phyloP scores from a whole-genome alignment of 2,329 filamentous ascomycete species.

The Penicillium sp. region DNA sequence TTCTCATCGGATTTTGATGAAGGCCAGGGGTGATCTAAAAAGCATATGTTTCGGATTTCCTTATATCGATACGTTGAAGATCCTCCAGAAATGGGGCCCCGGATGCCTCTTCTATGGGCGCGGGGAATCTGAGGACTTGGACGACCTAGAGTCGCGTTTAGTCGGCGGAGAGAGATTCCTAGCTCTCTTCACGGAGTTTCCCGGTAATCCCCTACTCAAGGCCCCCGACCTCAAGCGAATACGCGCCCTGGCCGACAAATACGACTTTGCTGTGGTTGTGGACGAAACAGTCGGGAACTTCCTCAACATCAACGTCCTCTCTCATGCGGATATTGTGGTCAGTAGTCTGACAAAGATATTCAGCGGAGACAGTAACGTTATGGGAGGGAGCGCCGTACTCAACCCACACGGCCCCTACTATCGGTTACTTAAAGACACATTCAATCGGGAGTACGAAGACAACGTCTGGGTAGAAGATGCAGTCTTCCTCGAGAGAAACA shows the following conservation, averaged over 20 bases:
- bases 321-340: slow-evolving; percentile 86
- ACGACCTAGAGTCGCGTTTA: slow-evolving; percentile 78
- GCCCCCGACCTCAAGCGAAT: slow-evolving; percentile 87
- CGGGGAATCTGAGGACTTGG: slow-evolving; percentile 75
- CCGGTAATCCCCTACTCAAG: slow-evolving; percentile 85
- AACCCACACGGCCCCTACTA: slow-evolving; percentile 76
- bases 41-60: slow-evolving; percentile 97
- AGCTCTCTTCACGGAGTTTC: slow-evolving; percentile 92
- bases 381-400: slow-evolving; percentile 78
- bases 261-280: slow-evolving; percentile 86
- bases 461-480: slow-evolving; percentile 94
- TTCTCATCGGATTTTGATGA: slow-evolving; percentile 75
- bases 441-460: slow-evolving; percentile 75
- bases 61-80: slow-evolving; percentile 95
- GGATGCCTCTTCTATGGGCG: slow-evolving; percentile 88
- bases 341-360: slow-evolving; percentile 97
- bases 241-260: slow-evolving; percentile 75
- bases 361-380: slow-evolving; percentile 96
- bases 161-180: slow-evolving; percentile 75
- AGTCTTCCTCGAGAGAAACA: slow-evolving; percentile 95
- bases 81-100: slow-evolving; percentile 90
- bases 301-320: slow-evolving; percentile 91
- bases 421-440: slow-evolving; percentile 66
- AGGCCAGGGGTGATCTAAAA: slow-evolving; percentile 66
- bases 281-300: slow-evolving; percentile 98